Evolutionary conservation across 129 eudicot species (phyloP).

Genomic region (Chrysanthemum lavandulifolium): DNA sequence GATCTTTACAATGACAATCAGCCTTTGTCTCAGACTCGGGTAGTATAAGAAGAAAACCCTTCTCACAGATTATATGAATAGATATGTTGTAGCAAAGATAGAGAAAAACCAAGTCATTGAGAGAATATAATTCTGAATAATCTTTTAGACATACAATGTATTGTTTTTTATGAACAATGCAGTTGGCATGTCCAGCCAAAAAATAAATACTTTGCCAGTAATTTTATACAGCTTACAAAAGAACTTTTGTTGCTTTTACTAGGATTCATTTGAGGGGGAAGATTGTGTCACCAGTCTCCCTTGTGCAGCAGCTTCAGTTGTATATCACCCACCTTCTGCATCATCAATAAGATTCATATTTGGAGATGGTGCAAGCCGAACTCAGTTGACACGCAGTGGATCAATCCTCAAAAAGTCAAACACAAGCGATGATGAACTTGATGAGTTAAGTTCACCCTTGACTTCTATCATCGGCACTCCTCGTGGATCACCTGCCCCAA

Average conservation of each 20-base stretch:
- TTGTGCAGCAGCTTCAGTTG: constrained; percentile 58
- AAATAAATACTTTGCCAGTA: not conserved
- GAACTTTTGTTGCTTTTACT: not conserved
- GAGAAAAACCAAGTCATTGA: not conserved
- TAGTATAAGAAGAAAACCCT: not conserved
- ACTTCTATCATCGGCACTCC: constrained; percentile 38
- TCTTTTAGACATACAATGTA: not conserved
- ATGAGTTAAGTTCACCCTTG: constrained; percentile 70
- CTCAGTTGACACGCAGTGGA: constrained; percentile 52
- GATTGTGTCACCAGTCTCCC: constrained; percentile 52
- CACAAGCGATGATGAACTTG: constrained; percentile 90
- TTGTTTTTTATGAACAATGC: not conserved
- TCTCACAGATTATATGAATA: not conserved
- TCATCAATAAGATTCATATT: constrained; percentile 44
- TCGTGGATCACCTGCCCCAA: constrained; percentile 23
- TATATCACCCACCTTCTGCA: constrained; percentile 56
- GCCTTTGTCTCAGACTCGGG: not conserved
- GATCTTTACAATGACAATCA: not conserved
- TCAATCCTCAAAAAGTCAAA: constrained; percentile 77
- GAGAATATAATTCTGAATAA: not conserved
- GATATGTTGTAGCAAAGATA: not conserved
- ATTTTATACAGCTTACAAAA: not conserved
- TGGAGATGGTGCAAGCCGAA: constrained; percentile 40
- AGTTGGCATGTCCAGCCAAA: not conserved
- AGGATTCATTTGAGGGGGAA: constrained; percentile 57